A percentile compares a stretch with the other conserved stretches of the same genome.
Conservation (phyloP, 2,329 filamentous ascomycete genomes). For the Mycosphaerella sp. region DNA sequence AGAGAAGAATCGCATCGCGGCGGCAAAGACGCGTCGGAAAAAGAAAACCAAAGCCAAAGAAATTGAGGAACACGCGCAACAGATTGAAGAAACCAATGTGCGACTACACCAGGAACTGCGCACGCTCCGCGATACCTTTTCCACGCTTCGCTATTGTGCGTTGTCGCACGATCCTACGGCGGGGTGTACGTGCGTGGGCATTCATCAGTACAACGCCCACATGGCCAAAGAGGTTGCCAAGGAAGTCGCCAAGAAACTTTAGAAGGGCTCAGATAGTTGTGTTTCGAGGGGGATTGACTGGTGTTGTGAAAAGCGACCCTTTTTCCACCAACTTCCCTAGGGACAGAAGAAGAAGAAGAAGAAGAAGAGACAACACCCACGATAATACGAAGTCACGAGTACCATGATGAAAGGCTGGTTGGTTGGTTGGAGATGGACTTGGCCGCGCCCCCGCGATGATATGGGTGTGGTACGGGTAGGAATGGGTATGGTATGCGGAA, state of each 20-base stretch:
- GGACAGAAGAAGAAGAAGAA: too few species aligned
- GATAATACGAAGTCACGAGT: too few species aligned
- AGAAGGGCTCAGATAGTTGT: neutral
- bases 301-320: too few species aligned
- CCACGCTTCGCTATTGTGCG: slow-evolving; percentile 6
- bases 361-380: too few species aligned
- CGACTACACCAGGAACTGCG: slow-evolving; percentile 9
- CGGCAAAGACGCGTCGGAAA: slow-evolving; percentile 11
- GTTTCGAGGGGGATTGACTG: too few species aligned
- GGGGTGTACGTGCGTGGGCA: slow-evolving; percentile 6
- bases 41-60: slow-evolving; percentile 11
- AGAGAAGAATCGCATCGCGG: slow-evolving; percentile 11
- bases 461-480: too few species aligned
- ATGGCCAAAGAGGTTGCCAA: slow-evolving; percentile 8
- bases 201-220: slow-evolving; percentile 8
- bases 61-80: slow-evolving; percentile 7
- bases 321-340: too few species aligned
- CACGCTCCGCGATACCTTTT: slow-evolving; percentile 6
- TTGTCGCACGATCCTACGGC: slow-evolving; percentile 8
- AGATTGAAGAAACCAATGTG: slow-evolving; percentile 7
- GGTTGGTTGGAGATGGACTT: too few species aligned
- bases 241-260: neutral
- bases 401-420: too few species aligned
- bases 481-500: too few species aligned
- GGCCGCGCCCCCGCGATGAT: too few species aligned